Evolutionary conservation across 208 protist genomes (phyloP), one percentile per base, ranked within the genome.

Genomic region (Crithidia thermophila): DNA sequence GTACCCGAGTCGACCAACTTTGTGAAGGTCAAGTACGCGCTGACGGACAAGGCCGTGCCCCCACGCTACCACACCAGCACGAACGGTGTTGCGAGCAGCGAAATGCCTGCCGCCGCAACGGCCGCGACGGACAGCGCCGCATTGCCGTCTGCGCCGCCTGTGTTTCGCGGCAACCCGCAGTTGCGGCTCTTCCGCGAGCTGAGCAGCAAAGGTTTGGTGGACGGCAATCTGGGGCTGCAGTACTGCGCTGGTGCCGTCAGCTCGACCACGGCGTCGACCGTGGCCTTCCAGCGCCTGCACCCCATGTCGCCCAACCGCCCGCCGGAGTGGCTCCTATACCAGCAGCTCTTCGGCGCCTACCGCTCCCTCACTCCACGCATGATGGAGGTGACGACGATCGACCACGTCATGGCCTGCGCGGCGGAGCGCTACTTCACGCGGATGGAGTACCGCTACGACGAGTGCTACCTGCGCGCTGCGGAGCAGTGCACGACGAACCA

Each of bases 241-340:
- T 75, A 79, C 56, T 77, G 82, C 23, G 83, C 83, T 14, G 80
- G 67, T 16, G 90, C 77, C 4, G 73, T 79, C 13, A 91, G 81
- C 36, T 95, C 87, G 25, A 87, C 90, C 16, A 91, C 90, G 9
- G 84, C 87, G 3, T 64, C 76, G 4, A 83, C 88, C 7, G 79
- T 88, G 11, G 75, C 79, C 10, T 92, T 93, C 67, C 77, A 93
- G 55, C 78, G 91, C 2, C 71, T 96, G 11, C 84, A 96, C 59
- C 91, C 91, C 6, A 75, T 91, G 30, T 93, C 91, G 4, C 91
- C 91, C 10, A 94, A 96, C 66, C 81, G 91, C 14, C 84, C 73
- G 9, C 87, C 91, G 4, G 85, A 97, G 77, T 97, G 91, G 91
- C 58, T 81, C 30, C 49, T 94, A 16, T 97, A 94, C 73, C 75